Evolutionary conservation across 148 eudicot species (phyloP), one percentile per base, ranked within the genome.

Genomic region (Agrostemma githago): DNA sequence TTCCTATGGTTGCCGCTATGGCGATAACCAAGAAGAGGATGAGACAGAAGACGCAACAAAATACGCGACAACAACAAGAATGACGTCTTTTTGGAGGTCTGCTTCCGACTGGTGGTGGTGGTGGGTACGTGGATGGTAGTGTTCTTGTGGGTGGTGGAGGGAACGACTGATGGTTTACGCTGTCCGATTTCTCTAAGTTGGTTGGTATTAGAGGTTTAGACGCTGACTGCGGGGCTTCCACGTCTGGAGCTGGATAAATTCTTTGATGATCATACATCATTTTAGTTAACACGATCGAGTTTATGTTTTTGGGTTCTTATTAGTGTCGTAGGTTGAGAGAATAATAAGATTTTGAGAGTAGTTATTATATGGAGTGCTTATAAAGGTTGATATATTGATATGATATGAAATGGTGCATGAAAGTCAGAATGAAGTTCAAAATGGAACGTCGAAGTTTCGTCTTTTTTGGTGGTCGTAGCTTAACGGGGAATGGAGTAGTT

Each of bases 1-100:
- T 51, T 0, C 86, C 93, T 11, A 83, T 85, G 4, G 83, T 42
- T 16, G 86, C 80, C 17, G 74, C 97, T 2, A 90, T 3, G 40
- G 86, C 46, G 56, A 90, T 14, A 40, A 89, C 42, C 14, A 54
- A 75, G 75, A 82, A 15, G 4, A 92, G 0, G 37, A 92, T 48
- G 54, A 87, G 69, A 63, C 42, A 40, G 71, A 76, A 16, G 16
- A 82, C 9, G 56, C 78, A 77, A 76, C 82, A 82, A 67, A 75
- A 78, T 37, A 62, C 37, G 9, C 81, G 77, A 73, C 82, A 71
- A 58, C 84, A 74, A 72, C 70, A 68, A 16, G 72, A 70, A 53
- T 37, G 61, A 12, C 75, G 56, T 17, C 71, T 53, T 43, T 42
- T 69, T 12, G 61, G 4, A 0, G 74, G 70, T 10, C 59, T 38